Conservation (phyloP, 495 filamentous ascomycete genomes). For the Terfezia boudieri region DNA sequence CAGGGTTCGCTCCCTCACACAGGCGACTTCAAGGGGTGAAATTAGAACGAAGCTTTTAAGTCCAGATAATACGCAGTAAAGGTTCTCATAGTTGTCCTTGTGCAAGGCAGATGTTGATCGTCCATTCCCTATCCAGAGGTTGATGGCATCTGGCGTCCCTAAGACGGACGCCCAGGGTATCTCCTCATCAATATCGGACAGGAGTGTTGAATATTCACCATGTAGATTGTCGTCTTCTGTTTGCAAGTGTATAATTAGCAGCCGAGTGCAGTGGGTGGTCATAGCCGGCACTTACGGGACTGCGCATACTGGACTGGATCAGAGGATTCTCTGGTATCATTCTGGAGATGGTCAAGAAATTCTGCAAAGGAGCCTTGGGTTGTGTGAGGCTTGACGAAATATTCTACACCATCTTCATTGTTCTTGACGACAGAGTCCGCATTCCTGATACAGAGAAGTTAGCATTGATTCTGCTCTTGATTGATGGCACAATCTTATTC, state of each 20-base stretch:
- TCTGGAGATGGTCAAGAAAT: conserved; percentile 18
- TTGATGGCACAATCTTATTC: background rate
- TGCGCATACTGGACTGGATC: conserved; percentile 26
- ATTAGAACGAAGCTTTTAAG: conserved; percentile 48
- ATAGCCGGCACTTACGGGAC: conserved; percentile 21
- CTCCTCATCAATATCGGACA: conserved; percentile 28
- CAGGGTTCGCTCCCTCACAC: conserved; percentile 36
- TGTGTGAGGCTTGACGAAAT: conserved; percentile 27
- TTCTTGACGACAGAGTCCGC: conserved; percentile 19
- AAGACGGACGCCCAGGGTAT: conserved; percentile 51
- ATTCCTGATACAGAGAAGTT: conserved; percentile 8
- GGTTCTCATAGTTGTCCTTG: conserved; percentile 61
- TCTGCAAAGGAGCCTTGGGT: conserved; percentile 18
- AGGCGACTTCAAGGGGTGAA: conserved; percentile 37
- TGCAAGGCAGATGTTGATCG: conserved; percentile 43
- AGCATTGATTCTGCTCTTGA: background rate
- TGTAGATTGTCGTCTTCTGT: conserved; percentile 56
- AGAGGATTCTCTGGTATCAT: conserved; percentile 2
- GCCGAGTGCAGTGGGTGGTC: background rate
- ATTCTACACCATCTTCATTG: conserved; percentile 8
- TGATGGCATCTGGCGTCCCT: conserved; percentile 42
- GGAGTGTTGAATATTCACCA: conserved; percentile 38
- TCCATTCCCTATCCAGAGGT: conserved; percentile 57
- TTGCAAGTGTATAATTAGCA: background rate
- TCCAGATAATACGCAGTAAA: conserved; percentile 51